Evolutionary conservation across 352 stramenopile species (phyloP).

Genomic region (Globisporangium viniferum): DNA sequence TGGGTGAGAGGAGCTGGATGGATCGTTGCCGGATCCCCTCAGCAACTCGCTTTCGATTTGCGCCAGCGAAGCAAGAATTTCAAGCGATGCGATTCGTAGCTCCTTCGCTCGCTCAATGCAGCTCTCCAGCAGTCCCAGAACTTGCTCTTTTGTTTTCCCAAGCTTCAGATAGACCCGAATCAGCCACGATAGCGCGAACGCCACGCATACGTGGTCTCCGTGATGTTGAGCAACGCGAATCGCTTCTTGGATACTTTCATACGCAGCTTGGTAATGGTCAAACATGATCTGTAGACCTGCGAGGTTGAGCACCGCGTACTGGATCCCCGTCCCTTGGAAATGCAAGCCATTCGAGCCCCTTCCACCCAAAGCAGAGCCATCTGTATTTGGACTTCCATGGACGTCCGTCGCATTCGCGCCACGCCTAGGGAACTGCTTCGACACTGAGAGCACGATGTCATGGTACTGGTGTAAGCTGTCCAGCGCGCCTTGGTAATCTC

Average conservation of each 20-base stretch:
- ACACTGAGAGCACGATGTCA: slow-evolving; percentile 81
- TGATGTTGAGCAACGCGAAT: slow-evolving; percentile 92
- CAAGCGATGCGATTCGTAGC: slow-evolving; percentile 45
- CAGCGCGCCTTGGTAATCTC: slow-evolving; percentile 84
- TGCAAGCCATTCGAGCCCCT: slow-evolving; percentile 23
- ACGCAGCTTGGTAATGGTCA: slow-evolving; percentile 65
- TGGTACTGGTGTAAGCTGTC: slow-evolving; percentile 93
- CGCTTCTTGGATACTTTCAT: slow-evolving; percentile 89
- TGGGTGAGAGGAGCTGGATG: not conserved
- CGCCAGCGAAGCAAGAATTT: slow-evolving; percentile 43
- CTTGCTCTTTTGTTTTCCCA: slow-evolving; percentile 52
- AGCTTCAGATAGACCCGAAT: slow-evolving; percentile 60
- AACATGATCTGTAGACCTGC: slow-evolving; percentile 87
- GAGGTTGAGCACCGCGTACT: slow-evolving; percentile 91
- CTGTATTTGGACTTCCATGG: not conserved
- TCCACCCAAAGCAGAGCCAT: slow-evolving; percentile 9
- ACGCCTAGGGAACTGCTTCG: not conserved
- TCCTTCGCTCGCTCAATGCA: slow-evolving; percentile 64
- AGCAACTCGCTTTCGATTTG: slow-evolving; percentile 50
- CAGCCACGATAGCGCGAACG: slow-evolving; percentile 90
- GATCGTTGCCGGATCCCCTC: slow-evolving; percentile 16
- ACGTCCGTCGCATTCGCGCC: not conserved
- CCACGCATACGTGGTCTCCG: slow-evolving; percentile 90
- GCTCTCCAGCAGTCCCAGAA: slow-evolving; percentile 44
- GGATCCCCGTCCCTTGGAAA: slow-evolving; percentile 66